These are phyloP conservation scores for Hypoxylon sp. DNA, from an alignment of 2,329 filamentous ascomycete genomes.

Conservation along the genomic window DNA sequence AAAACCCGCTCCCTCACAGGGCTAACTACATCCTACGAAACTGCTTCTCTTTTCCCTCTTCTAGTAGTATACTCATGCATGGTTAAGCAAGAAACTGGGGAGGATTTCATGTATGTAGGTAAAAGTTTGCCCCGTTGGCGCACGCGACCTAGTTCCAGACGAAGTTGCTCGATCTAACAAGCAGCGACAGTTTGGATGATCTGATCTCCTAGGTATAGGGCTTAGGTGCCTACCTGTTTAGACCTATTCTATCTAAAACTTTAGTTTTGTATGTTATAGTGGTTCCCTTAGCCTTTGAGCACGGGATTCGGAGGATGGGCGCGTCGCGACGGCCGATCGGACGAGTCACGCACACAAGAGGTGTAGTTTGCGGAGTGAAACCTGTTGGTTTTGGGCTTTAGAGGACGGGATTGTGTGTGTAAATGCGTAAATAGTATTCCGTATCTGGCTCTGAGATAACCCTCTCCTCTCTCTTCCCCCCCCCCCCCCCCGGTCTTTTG, in stretches of 20 bases:
- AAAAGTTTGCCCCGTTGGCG: neutral
- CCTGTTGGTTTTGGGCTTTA: neutral
- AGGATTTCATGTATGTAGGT: neutral
- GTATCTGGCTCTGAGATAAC: neutral
- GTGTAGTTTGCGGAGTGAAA: conserved; percentile 10
- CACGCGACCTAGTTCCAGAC: neutral
- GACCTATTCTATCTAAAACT: neutral
- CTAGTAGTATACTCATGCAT: neutral
- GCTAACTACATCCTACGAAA: neutral
- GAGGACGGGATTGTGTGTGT: neutral
- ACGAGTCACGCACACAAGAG: conserved; percentile 4
- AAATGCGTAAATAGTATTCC: no score
- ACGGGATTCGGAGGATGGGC: conserved; percentile 33
- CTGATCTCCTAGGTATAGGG: neutral
- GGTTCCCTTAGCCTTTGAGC: neutral
- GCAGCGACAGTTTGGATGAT: no score
- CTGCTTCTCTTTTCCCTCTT: neutral
- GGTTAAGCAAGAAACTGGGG: neutral
- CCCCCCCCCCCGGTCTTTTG: neutral
- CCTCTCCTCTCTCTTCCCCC: no score
- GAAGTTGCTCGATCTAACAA: no score
- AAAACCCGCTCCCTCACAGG: neutral
- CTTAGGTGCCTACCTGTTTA: no score
- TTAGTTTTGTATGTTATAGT: neutral
- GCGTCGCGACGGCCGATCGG: conserved; percentile 15